Evolutionary conservation across 805 yeast species (phyloP), one percentile per base, ranked within the genome.

Genomic region (Yarrowia hollandica): DNA sequence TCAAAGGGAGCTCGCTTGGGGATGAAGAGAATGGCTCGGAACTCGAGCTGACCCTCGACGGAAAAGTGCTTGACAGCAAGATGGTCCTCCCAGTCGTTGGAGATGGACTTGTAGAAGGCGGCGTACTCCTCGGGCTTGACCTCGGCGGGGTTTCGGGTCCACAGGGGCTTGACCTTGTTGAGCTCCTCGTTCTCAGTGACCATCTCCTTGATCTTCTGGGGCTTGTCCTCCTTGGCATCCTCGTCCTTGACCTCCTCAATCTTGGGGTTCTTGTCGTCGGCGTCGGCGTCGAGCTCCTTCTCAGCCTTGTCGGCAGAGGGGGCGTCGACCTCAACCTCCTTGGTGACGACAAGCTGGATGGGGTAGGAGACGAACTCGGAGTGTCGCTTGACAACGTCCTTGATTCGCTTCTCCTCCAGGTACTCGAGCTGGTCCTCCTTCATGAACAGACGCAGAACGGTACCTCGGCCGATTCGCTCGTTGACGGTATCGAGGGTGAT

Each of bases 41-140:
- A 94, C 82, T 94, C 99, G 71, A 94, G 84, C 82, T 94, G 99
- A 83, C 99, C 99, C 82, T 94, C 99, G 72, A 94, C 99, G 56
- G 97, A 89, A 84, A 94, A 94, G 81, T 94, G 99, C 84, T 94
- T 94, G 68, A 94, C 98, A 67, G 97, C 97, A 75, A 94, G 84
- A 79, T 97, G 99, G 75, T 94, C 99, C 82, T 94, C 99, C 99
- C 99, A 94, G 79, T 94, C 99, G 79, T 94, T 94, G 60, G 99
- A 91, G 73, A 94, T 94, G 55, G 98, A 90, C 82, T 94, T 94
- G 88, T 94, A 94, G 88, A 94, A 94, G 62, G 98, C 95, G 72
- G 94, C 92, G 84, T 94, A 94, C 80, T 94, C 99, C 67, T 94
- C 99, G 82, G 90, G 91, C 65, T 96, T 83, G 68, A 94, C 96